These are phyloP conservation scores for Begonia peltatifolia DNA, from an alignment of 306 rosid genomes.

Conservation along the genomic window DNA sequence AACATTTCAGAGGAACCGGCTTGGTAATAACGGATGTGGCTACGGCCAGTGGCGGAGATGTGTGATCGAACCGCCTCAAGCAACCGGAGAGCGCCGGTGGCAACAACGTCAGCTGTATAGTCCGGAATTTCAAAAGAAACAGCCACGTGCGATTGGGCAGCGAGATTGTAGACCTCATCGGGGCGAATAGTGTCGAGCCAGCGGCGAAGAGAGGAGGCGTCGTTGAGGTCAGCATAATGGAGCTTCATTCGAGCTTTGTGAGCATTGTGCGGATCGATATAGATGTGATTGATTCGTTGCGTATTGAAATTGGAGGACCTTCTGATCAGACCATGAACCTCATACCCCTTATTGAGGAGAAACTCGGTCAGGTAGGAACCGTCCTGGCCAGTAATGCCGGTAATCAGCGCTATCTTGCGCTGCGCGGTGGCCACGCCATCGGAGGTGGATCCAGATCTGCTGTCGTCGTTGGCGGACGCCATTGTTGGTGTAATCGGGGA, in stretches of 20 bases:
- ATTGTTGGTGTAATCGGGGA: conserved; percentile 13
- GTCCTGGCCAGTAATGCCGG: conserved; percentile 96
- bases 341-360: conserved; percentile 68
- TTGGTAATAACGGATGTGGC: conserved; percentile 66
- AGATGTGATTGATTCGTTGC: conserved; percentile 95
- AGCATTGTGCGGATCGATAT: conserved; percentile 95
- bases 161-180: conserved; percentile 95
- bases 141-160: conserved; percentile 96
- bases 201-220: conserved; percentile 97
- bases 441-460: conserved; percentile 31
- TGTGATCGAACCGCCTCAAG: conserved; percentile 91
- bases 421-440: conserved; percentile 23
- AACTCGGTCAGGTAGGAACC: conserved; percentile 95
- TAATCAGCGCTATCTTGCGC: conserved; percentile 63
- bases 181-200: conserved; percentile 87
- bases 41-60: conserved; percentile 54
- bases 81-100: conserved; percentile 88
- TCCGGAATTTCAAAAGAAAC: conserved; percentile 98
- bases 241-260: conserved; percentile 96
- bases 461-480: conserved; percentile 32
- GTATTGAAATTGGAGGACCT: conserved; percentile 96
- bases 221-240: conserved; percentile 94
- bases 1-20: conserved; percentile 99
- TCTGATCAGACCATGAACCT: conserved; percentile 89
- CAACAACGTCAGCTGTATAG: conserved; percentile 92